Percentiles rank a stretch among this genome's conserved stretches.
These are phyloP conservation scores for Cercospora citrullina DNA, from an alignment of 2,329 filamentous ascomycete species.

Conservation along the genomic window DNA sequence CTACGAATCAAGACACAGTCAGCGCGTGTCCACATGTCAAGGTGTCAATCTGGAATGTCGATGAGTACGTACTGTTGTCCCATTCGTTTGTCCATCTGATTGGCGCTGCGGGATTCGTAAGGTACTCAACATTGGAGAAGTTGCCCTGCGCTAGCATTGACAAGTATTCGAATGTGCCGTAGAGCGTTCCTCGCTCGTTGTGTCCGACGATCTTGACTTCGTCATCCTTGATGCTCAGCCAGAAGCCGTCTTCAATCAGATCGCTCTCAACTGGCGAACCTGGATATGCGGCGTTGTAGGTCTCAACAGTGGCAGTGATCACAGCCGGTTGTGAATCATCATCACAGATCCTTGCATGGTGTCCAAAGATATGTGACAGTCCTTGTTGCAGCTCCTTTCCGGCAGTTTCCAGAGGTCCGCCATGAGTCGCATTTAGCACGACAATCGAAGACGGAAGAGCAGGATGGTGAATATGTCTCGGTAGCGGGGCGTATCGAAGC, in stretches of 20 bases:
- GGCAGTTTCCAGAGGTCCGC: constrained; percentile 60
- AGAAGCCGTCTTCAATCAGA: constrained; percentile 62
- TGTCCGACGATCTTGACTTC: constrained; percentile 61
- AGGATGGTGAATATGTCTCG: constrained; percentile 50
- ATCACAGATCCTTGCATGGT: constrained; percentile 40
- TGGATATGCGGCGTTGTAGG: constrained; percentile 43
- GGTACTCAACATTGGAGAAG: constrained; percentile 49
- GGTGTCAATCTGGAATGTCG: constrained; percentile 47
- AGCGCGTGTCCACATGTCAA: not conserved
- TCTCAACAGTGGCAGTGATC: constrained; percentile 52
- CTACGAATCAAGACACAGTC: not conserved
- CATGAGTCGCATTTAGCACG: constrained; percentile 50
- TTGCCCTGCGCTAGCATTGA: constrained; percentile 63
- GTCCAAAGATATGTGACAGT: constrained; percentile 57
- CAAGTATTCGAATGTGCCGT: constrained; percentile 69
- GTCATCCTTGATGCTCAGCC: constrained; percentile 52
- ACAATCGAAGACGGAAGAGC: constrained; percentile 56
- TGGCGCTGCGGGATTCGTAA: constrained; percentile 59
- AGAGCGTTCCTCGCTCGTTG: constrained; percentile 67
- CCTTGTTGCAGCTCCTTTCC: constrained; percentile 56
- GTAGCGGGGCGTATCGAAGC: constrained; percentile 63
- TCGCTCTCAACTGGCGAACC: constrained; percentile 24
- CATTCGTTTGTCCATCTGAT: constrained; percentile 73
- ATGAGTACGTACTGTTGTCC: constrained; percentile 62
- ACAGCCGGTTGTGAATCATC: constrained; percentile 40